These are phyloP conservation scores for Trichoderma pleuroti DNA, from an alignment of 2,329 filamentous ascomycete species.

Conservation along the genomic window DNA sequence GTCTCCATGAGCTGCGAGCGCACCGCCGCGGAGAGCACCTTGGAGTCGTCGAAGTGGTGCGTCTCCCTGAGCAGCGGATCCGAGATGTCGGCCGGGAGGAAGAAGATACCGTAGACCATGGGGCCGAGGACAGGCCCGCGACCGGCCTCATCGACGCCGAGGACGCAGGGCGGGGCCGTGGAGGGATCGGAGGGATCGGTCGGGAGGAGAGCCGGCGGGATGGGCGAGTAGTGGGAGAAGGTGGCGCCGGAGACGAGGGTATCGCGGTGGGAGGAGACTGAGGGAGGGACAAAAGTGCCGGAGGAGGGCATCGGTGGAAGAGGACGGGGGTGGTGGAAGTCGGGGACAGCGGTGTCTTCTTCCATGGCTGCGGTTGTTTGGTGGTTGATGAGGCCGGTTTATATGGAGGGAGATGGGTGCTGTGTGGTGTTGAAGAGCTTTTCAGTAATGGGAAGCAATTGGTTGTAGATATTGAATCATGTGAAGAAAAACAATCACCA, in stretches of 20 bases:
- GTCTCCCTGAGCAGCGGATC: slow-evolving; percentile 71
- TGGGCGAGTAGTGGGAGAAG: slow-evolving; percentile 68
- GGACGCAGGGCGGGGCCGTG: slow-evolving; percentile 53
- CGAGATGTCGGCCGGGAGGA: slow-evolving; percentile 68
- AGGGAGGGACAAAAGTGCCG: slow-evolving; percentile 63
- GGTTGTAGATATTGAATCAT: not conserved
- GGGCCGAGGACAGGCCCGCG: slow-evolving; percentile 87
- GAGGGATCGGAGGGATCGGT: slow-evolving; percentile 34
- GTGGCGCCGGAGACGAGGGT: slow-evolving; percentile 61
- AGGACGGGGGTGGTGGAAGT: not conserved
- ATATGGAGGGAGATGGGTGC: not conserved
- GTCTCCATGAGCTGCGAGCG: slow-evolving; percentile 66
- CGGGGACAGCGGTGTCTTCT: not conserved
- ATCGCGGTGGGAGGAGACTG: slow-evolving; percentile 60
- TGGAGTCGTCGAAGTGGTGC: slow-evolving; percentile 93
- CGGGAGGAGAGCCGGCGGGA: slow-evolving; percentile 59
- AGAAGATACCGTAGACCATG: slow-evolving; percentile 70
- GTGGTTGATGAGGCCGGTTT: not conserved
- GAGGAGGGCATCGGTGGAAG: not conserved
- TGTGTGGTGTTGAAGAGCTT: not conserved
- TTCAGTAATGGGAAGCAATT: not conserved
- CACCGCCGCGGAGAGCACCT: slow-evolving; percentile 78
- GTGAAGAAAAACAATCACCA: too few species aligned
- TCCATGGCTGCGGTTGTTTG: not conserved
- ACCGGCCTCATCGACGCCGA: slow-evolving; percentile 92